Base-by-base conservation (phyloP, 148 eudicot species). In the Simmondsia chinensis region DNA sequence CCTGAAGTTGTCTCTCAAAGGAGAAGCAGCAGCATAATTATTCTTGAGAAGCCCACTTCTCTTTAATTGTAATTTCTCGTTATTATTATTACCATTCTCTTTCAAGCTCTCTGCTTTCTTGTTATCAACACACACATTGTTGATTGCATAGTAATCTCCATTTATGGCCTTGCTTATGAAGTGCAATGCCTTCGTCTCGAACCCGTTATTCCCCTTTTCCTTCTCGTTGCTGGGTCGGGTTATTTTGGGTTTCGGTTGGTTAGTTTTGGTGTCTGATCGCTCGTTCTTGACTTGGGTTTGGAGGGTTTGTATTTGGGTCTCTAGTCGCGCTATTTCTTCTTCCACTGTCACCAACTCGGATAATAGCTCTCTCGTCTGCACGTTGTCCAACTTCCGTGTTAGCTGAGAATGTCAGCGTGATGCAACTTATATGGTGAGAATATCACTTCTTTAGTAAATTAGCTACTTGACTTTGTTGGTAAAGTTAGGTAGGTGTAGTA, bases 131-230 rank as follows among this genome's bases (percentile, higher is more conserved):
- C n/a, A n/a, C n/a, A n/a, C n/a, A n/a, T n/a, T n/a, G n/a, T n/a
- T n/a, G n/a, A n/a, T n/a, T n/a, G n/a, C n/a, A n/a, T n/a, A n/a
- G 29, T 77, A 77, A 56, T 77, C 74, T 1, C 96, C 94, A 46
- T 73, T 80, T n/a, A 88, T 88, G 29, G 97, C 87, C 56, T 88
- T 88, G 42, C 71, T 83, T 28, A 87, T 87, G 65, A 87, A 87
- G 61, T 82, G 96, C 65, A 87, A 41, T 26, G 85, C 76, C 68
- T 75, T 79, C 11, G 69, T 68, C 24, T 80, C 95, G 19, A 72
- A 84, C 15, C 52, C 60, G n/a, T n/a, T n/a, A 38, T 35, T 33
- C 18, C 52, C 37, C 4, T 33, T 6, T 30, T 33, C 21, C n/a
- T 10, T 11, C 9, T 56, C 45, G 50, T 32, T 50, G 48, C 11